A percentile compares a stretch with the other conserved stretches of the same genome.
phyloP scores from a whole-genome alignment of 805 yeast species.

The Saturnispora hagleri region DNA sequence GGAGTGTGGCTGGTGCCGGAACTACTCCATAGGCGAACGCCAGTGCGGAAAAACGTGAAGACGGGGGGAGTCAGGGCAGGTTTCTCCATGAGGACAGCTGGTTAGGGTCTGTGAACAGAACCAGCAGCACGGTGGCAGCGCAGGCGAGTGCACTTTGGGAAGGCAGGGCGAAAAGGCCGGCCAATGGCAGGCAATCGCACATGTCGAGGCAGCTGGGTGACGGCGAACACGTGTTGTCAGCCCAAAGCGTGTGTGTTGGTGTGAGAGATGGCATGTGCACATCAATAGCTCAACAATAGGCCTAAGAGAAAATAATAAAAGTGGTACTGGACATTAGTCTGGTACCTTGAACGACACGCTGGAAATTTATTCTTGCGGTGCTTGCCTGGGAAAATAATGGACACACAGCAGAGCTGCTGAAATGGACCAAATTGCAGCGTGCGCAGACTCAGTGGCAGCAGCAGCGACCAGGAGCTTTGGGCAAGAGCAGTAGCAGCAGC shows the following conservation, averaged over 20 bases:
- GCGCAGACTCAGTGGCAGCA: no score
- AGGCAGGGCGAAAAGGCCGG: no score
- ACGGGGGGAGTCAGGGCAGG: no score
- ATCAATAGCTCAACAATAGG: neutral
- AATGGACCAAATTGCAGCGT: neutral
- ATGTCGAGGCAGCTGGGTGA: neutral
- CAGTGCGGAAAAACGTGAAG: neutral
- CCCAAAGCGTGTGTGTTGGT: neutral
- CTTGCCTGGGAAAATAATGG: no score
- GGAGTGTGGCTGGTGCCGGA: neutral
- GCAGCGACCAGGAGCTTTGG: no score
- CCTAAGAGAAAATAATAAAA: no score
- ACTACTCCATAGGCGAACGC: neutral
- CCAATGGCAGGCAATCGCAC: neutral
- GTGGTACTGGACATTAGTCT: no score
- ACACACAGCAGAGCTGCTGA: neutral
- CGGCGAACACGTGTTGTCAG: neutral
- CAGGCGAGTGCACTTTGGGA: neutral
- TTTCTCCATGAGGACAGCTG: no score
- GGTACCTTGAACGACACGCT: neutral
- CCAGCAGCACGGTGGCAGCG: no score
- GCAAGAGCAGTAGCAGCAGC: no score
- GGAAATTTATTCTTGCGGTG: no score
- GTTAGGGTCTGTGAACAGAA: no score
- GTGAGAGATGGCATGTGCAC: neutral